phyloP scores from a whole-genome alignment of 371 early-diverging fungal species.

The Apophysomyces ossiformis region DNA sequence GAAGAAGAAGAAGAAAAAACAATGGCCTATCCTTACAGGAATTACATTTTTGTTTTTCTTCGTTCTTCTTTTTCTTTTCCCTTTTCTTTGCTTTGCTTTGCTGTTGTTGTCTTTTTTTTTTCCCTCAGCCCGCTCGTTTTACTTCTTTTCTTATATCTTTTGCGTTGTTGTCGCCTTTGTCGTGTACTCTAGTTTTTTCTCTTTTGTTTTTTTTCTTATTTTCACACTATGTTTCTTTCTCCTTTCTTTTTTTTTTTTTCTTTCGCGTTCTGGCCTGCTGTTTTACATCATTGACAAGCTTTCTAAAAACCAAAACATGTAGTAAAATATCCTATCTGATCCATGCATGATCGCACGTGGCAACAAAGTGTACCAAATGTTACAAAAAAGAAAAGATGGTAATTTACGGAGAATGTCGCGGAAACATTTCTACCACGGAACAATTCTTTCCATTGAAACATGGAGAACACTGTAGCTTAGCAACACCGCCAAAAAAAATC shows the following conservation, averaged over 20 bases:
- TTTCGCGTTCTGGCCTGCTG: background rate
- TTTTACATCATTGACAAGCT: background rate
- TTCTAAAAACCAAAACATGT: slow-evolving; percentile 1
- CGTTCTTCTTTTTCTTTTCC: no score
- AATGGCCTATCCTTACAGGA: no score
- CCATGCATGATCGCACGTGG: background rate
- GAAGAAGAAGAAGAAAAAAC: no score
- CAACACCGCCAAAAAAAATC: background rate
- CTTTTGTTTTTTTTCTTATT: slow-evolving; percentile 7
- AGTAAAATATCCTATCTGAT: background rate
- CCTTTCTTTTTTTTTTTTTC: background rate
- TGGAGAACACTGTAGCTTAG: no score
- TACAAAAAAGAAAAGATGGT: background rate
- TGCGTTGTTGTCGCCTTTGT: background rate
- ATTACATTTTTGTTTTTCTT: no score
- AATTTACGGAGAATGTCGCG: slow-evolving; percentile 4
- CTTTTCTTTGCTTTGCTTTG: no score
- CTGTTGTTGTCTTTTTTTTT: background rate
- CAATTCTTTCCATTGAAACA: background rate
- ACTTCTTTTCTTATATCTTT: slow-evolving; percentile 1
- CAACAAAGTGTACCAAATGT: background rate
- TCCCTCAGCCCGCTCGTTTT: background rate
- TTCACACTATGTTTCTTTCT: background rate
- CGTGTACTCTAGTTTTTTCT: background rate
- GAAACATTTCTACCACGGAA: background rate